Base-by-base conservation (phyloP, 768 basidiomycete species). In the Epithele typhae region DNA sequence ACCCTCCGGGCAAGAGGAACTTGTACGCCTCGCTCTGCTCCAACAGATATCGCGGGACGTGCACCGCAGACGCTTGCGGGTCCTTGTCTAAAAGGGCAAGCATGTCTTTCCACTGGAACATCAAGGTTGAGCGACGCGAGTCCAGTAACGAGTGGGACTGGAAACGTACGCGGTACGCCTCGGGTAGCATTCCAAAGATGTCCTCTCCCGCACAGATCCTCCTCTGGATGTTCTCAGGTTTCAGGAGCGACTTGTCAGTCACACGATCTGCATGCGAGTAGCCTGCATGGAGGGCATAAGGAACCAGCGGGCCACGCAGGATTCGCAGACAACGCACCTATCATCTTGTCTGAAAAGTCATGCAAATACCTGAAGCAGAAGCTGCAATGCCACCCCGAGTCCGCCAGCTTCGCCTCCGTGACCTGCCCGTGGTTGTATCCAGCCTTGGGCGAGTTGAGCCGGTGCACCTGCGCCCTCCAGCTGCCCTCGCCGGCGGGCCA, bases 341-440 rank as follows among this genome's bases (percentile, higher is more conserved):
- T 44, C 78, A 81, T 80, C 65, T 82, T 82, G 57, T 73, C 67
- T 22, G 71, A 63, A 52, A 79, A 82, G 59, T 84, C 81, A 7
- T 70, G 61, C 40, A 83, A 67, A 11, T 75, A 73, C 36, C 75
- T 68, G 71, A 82, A 84, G 63, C 81, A 83, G 65, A 77, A 83
- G 46, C 77, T 78, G 64, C 80, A 82, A 55, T 84, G 81, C 80
- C 80, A 84, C 1, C 81, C 82, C n/a, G 79, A 66, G 59, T 84
- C 79, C 18, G 78, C 76, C 27, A 84, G 73, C 8, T 76, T 63
- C 30, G 61, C 57, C 40, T 79, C 69, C 8, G 66, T 66, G 43
- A 70, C 68, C 58, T 75, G 71, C 17, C 73, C 74, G 56, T 78
- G 78, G 23, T 70, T 68, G 56, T 81, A 81, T 22, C 53, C 53